Base-by-base conservation (phyloP, 352 stramenopile species). In the Phytopythium litorale region DNA sequence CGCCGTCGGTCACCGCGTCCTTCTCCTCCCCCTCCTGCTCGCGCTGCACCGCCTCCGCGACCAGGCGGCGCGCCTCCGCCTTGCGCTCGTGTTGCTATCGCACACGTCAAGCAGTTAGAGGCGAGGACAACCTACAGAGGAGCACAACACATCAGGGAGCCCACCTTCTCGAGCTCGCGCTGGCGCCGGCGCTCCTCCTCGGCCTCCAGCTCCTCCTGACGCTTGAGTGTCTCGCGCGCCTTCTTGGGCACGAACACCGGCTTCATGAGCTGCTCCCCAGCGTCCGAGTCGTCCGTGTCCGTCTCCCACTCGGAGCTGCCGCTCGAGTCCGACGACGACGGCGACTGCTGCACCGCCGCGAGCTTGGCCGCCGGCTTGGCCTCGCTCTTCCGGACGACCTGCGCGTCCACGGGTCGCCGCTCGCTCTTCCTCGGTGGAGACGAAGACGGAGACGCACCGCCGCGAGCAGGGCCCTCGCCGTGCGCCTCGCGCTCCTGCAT, bases 161-260 rank as follows among this genome's bases (percentile, higher is more conserved):
- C 19, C 25, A 84, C 65, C 63, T 90, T 86, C 48, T 91, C 76
- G 13, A 75, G 56, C 50, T 93, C 76, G 35, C 64, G 64, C 60
- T 87, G 72, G 19, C 77, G 64, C 7, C 73, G 73, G 50, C 83
- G 75, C 46, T 89, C 77, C 55, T 91, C 86, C 68, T 96, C 80
- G 1, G 76, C 79, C 23, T 82, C 84, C 33, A 92, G 66, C 54
- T 95, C 79, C 63, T 96, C 87, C 60, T 96, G 72, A 6, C 76
- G 67, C 62, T 86, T 89, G 61, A 96, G 79, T 33, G 88, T 97
- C 55, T 86, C 84, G 35, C 91, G 87, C 32, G 85, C 86, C 43
- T 89, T 88, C 65, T 97, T 97, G 0, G 92, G 92, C 25, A 98
- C 81, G 63, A 97, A 98, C 18, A 97, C 79, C 6, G 92, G 92